Evolutionary conservation across 306 rosid genomes (phyloP), one percentile per base, ranked within the genome.

Genomic region (Cucumis cinereus): DNA sequence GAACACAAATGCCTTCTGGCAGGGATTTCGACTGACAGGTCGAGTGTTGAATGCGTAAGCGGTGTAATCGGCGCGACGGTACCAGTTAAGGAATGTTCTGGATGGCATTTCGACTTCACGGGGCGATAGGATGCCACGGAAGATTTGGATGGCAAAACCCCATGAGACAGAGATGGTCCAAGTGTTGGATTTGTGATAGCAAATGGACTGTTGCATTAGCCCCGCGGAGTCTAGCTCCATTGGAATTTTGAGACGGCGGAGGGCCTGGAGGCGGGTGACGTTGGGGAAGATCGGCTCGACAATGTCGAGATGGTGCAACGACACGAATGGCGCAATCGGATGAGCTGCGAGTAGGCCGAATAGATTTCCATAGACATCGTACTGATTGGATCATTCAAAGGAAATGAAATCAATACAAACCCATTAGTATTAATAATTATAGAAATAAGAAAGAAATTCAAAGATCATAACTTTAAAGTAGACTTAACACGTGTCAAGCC

Each of bases 1-100:
- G 76, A 88, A 95, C 54, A 95, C 91, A 43, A 92, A 89, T 35
- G 99, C 96, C 72, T 95, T 95, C 58, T 95, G 99, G 82, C 99
- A 95, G 0, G 92, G 96, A 66, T 95, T 89, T 77, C 97, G 85
- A 75, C 79, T 87, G 52, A 95, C 98, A 0, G 99, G 98, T 1
- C 99, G 98, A 0, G 99, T 95, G 88, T 95, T 95, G 85, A 95
- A 95, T 20, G 99, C 96, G 12, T 95, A 95, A 0, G 99, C 99
- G 3, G 91, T 95, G 84, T 90, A 95, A 81, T 95, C 99, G 3
- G 97, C 99, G 62, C 93, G 89, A 52, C 78, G 86, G 41, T 95
- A 92, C 99, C 99, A 95, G 59, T 95, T 95, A 70, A 95, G 82
- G 84, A 95, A 95, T 1, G 99, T 92, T 70, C 99, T 87, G 0